Percentiles rank a stretch among this genome's conserved stretches.
Evolutionary conservation across 1,139 yeast genomes (phyloP).

Genomic region (Saccharomyces hybrid): DNA sequence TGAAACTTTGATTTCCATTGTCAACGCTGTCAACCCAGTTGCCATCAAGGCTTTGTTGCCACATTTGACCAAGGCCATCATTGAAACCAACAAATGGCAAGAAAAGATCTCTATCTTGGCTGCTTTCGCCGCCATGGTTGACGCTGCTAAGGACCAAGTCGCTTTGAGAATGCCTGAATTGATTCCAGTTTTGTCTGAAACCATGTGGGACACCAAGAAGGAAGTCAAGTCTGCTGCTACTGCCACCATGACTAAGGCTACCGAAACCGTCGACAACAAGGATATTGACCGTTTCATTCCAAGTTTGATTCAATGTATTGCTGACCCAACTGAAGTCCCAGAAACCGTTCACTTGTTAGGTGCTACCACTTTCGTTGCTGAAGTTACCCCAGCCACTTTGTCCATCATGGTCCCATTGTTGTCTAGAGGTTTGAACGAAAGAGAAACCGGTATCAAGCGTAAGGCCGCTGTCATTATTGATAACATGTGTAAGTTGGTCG

Average conservation of each 20-base stretch:
- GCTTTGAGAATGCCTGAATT: constrained; percentile 99
- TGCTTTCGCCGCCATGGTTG: constrained; percentile 81
- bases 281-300: constrained; percentile 99
- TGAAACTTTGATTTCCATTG: constrained; percentile 67
- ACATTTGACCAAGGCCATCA: constrained; percentile 59
- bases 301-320: constrained; percentile 91
- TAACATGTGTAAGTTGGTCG: constrained; percentile 99
- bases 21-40: constrained; percentile 81
- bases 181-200: constrained; percentile 95
- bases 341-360: constrained; percentile 98
- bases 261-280: constrained; percentile 97
- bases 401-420: constrained; percentile 98
- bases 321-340: constrained; percentile 93
- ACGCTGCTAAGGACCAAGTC: constrained; percentile 89
- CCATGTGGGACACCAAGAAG: constrained; percentile 99
- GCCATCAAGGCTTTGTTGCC: constrained; percentile 90
- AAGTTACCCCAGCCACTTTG: constrained; percentile 98
- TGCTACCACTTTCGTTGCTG: constrained; percentile 99
- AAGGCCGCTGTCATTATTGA: constrained; percentile 98
- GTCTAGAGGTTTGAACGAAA: constrained; percentile 98
- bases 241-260: constrained; percentile 88
- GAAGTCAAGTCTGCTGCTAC: constrained; percentile 97
- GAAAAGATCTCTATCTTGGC: constrained; percentile 90
- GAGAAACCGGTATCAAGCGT: constrained; percentile 98
- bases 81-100: constrained; percentile 87